Conservation (phyloP, 2,329 filamentous ascomycete genomes). For the Emericellopsis cladophorae region DNA sequence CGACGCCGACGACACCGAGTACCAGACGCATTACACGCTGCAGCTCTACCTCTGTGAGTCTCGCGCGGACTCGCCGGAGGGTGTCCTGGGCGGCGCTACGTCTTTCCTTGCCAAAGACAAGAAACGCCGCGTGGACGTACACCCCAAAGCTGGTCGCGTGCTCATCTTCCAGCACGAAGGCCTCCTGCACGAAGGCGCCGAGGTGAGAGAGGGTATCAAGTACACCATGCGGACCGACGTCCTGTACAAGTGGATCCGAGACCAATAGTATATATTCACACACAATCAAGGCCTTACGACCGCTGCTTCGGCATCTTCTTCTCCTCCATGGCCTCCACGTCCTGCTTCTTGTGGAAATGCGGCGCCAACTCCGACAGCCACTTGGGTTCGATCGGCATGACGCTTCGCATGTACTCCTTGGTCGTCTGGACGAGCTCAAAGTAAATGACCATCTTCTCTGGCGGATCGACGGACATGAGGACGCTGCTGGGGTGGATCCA, state of each 20-base stretch:
- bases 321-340: constrained; percentile 71
- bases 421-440: constrained; percentile 71
- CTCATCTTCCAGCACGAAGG: constrained; percentile 45
- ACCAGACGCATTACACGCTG: constrained; percentile 37
- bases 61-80: constrained; percentile 5
- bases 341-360: constrained; percentile 88
- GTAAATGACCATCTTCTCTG: constrained; percentile 73
- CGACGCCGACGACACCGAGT: constrained; percentile 27
- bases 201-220: constrained; percentile 37
- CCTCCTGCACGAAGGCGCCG: constrained; percentile 39
- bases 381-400: constrained; percentile 70
- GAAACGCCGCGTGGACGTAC: constrained; percentile 32
- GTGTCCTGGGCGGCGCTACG: constrained; percentile 40
- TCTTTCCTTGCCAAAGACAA: constrained; percentile 34
- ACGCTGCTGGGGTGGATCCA: constrained; percentile 86
- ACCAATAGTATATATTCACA: background rate
- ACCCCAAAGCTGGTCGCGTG: constrained; percentile 44
- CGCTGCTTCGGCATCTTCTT: constrained; percentile 41
- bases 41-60: constrained; percentile 34
- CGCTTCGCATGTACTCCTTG: constrained; percentile 87
- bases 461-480: constrained; percentile 64
- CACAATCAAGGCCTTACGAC: constrained; percentile 1
- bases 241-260: constrained; percentile 26
- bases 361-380: constrained; percentile 87
- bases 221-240: constrained; percentile 45